Conservation (phyloP, 192 early-diverging fungal species). For the Coemansia sp. region DNA sequence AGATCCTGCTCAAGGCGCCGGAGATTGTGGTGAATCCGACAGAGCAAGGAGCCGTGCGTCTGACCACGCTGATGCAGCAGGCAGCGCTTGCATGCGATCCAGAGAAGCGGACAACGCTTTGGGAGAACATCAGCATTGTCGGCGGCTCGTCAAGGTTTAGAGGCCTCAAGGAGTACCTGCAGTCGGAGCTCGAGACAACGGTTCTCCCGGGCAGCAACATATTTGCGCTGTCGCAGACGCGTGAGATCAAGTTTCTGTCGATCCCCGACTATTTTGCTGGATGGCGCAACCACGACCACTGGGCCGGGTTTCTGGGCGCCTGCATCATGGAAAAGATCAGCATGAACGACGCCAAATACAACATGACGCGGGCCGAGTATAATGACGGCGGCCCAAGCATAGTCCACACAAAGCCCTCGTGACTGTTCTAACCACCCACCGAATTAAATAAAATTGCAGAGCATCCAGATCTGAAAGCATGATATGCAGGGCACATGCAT, state of each 20-base stretch:
- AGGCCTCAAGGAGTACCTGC: slow-evolving; percentile 58
- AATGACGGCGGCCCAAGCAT: slow-evolving; percentile 86
- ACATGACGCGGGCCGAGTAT: slow-evolving; percentile 83
- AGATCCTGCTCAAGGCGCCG: slow-evolving; percentile 23
- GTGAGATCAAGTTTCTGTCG: slow-evolving; percentile 74
- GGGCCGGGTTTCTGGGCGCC: slow-evolving; percentile 78
- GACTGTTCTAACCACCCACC: slow-evolving; percentile 4
- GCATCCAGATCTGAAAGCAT: too few relatives aligned
- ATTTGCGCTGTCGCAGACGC: slow-evolving; percentile 80
- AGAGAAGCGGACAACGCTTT: slow-evolving; percentile 75
- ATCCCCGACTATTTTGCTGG: slow-evolving; percentile 87
- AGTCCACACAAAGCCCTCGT: slow-evolving; percentile 65
- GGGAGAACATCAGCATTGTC: slow-evolving; percentile 82
- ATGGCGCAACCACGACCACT: slow-evolving; percentile 68
- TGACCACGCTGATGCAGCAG: slow-evolving; percentile 61
- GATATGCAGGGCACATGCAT: too few relatives aligned
- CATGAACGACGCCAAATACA: slow-evolving; percentile 66
- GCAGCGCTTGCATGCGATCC: slow-evolving; percentile 66
- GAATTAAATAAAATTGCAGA: not conserved
- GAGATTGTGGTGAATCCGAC: slow-evolving; percentile 74
- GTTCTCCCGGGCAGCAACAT: slow-evolving; percentile 80
- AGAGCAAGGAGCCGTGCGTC: slow-evolving; percentile 35
- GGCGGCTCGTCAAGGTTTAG: slow-evolving; percentile 69
- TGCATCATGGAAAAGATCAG: slow-evolving; percentile 86
- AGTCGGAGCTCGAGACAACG: slow-evolving; percentile 65